Percentiles rank a stretch among this genome's conserved stretches.
Evolutionary conservation across 1,139 yeast species (phyloP).

Genomic region (Saccharomycopsis hybrid): DNA sequence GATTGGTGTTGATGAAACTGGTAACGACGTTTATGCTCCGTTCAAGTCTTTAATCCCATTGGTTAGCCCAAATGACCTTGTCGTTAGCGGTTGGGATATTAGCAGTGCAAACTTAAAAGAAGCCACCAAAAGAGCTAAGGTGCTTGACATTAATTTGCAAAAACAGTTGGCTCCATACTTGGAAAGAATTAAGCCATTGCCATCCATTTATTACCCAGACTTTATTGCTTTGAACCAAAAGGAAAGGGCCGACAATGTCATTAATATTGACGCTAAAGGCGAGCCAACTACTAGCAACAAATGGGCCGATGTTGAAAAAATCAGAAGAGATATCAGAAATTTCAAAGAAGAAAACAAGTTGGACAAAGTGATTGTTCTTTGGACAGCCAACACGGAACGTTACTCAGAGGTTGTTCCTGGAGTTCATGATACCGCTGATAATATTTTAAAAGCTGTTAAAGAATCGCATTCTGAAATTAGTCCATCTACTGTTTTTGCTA

Average conservation of each 20-base stretch:
- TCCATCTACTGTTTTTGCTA: slow-evolving; percentile 89
- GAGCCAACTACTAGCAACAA: slow-evolving; percentile 53
- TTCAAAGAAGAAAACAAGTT: slow-evolving; percentile 69
- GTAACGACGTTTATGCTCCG: slow-evolving; percentile 89
- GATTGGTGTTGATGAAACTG: slow-evolving; percentile 75
- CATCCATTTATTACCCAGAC: slow-evolving; percentile 90
- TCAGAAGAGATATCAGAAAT: slow-evolving; percentile 75
- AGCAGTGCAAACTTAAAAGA: slow-evolving; percentile 60
- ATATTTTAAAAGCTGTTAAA: slow-evolving; percentile 68
- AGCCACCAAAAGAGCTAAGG: slow-evolving; percentile 83
- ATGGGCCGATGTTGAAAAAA: slow-evolving; percentile 86
- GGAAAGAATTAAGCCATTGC: slow-evolving; percentile 62
- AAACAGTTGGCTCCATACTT: slow-evolving; percentile 64
- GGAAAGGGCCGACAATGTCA: slow-evolving; percentile 84
- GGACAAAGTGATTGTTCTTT: slow-evolving; percentile 83
- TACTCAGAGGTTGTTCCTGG: slow-evolving; percentile 73
- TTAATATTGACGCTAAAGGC: slow-evolving; percentile 49
- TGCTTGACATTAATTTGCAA: slow-evolving; percentile 81
- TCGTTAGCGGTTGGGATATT: slow-evolving; percentile 95
- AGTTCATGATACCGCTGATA: slow-evolving; percentile 84
- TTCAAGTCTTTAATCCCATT: slow-evolving; percentile 85
- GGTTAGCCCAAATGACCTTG: slow-evolving; percentile 84
- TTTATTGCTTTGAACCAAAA: slow-evolving; percentile 94
- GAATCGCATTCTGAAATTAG: slow-evolving; percentile 76
- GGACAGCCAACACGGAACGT: slow-evolving; percentile 98